These are phyloP conservation scores for Didymella glomerata DNA, from an alignment of 2,329 filamentous ascomycete genomes.

Conservation along the genomic window DNA sequence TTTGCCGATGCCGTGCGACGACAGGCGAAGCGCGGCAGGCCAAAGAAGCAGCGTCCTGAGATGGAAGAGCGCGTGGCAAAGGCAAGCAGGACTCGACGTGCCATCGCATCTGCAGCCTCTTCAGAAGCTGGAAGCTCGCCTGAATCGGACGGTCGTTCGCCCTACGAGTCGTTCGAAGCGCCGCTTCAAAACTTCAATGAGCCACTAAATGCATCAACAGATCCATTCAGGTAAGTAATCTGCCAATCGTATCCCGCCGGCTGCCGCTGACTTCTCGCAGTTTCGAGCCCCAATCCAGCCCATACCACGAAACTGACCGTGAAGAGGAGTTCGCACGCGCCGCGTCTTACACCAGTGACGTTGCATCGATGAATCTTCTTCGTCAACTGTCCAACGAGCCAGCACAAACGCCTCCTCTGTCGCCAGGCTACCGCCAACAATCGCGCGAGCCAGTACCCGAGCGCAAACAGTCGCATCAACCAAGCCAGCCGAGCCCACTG, in stretches of 20 bases:
- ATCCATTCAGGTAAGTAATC: conserved; percentile 46
- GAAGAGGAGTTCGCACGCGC: conserved; percentile 38
- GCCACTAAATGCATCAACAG: conserved; percentile 38
- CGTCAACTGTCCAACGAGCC: conserved; percentile 46
- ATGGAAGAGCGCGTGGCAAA: conserved; percentile 67
- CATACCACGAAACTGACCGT: conserved; percentile 36
- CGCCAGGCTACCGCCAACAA: conserved; percentile 41
- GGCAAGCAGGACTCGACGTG: conserved; percentile 60
- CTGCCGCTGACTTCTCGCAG: conserved; percentile 34
- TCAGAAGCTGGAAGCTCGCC: conserved; percentile 48
- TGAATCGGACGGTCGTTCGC: conserved; percentile 41
- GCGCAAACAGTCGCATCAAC: conserved; percentile 28
- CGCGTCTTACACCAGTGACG: conserved; percentile 40
- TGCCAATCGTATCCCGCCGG: no score
- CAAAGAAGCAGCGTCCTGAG: conserved; percentile 69
- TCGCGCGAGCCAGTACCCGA: conserved; percentile 38
- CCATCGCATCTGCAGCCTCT: conserved; percentile 44
- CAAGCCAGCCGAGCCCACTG: conserved; percentile 38
- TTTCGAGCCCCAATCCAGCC: conserved; percentile 44
- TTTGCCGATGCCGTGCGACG: conserved; percentile 82
- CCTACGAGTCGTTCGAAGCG: conserved; percentile 38
- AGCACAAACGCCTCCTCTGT: conserved; percentile 50
- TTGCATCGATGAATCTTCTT: conserved; percentile 45
- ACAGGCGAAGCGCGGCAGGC: conserved; percentile 71
- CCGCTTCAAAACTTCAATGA: conserved; percentile 42